phyloP scores from a whole-genome alignment of 1,139 yeast species.

The Geotrichum citri-aurantii region DNA sequence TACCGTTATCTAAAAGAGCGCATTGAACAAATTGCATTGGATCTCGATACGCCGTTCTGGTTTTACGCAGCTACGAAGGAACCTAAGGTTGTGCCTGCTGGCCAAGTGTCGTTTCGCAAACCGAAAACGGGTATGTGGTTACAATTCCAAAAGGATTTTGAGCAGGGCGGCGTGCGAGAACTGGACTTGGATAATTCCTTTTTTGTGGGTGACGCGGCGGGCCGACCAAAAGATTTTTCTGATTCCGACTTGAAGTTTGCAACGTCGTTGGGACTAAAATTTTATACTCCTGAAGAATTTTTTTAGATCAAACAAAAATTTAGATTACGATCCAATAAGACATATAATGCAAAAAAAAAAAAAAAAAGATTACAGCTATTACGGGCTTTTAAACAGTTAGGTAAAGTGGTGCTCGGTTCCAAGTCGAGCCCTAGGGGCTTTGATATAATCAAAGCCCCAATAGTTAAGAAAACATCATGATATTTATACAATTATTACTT shows the following conservation, averaged over 20 bases:
- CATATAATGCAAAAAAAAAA: not conserved
- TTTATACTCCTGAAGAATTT: slow-evolving; percentile 65
- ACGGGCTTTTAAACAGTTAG: not conserved
- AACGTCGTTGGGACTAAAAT: slow-evolving; percentile 45
- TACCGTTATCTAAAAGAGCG: slow-evolving; percentile 45
- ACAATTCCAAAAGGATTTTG: slow-evolving; percentile 40
- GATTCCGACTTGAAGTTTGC: slow-evolving; percentile 75
- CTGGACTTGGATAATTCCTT: slow-evolving; percentile 46
- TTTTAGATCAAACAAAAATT: slow-evolving; percentile 20
- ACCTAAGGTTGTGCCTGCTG: slow-evolving; percentile 31
- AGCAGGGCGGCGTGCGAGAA: slow-evolving; percentile 19
- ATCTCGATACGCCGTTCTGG: slow-evolving; percentile 38
- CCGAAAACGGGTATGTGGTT: slow-evolving; percentile 74
- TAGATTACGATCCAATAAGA: not conserved
- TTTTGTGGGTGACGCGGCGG: slow-evolving; percentile 97
- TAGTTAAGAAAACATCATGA: not conserved
- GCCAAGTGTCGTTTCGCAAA: slow-evolving; percentile 53
- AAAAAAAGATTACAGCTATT: not conserved
- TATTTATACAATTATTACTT: slow-evolving; percentile 15
- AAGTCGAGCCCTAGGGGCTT: slow-evolving; percentile 17
- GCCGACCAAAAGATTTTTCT: slow-evolving; percentile 68
- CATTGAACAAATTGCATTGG: slow-evolving; percentile 39
- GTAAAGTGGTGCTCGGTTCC: slow-evolving; percentile 16
- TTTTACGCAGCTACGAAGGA: slow-evolving; percentile 50
- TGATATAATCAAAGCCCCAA: slow-evolving; percentile 1